Conservation (phyloP, 768 basidiomycete genomes). For the Coprinopsis strossmayeri region DNA sequence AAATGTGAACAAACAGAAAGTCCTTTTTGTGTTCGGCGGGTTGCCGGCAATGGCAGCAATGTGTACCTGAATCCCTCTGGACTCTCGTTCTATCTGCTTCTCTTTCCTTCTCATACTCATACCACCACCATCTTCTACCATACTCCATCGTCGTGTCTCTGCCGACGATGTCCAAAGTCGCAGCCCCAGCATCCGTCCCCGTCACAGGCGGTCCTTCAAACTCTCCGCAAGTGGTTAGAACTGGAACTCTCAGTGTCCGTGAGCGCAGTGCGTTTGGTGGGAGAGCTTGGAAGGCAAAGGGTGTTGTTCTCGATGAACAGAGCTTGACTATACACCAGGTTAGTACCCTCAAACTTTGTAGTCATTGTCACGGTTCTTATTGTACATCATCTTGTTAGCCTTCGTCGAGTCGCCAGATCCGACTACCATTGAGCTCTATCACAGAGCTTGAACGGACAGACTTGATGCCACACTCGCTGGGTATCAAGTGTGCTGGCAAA, state of each 20-base stretch:
- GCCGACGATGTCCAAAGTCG: too few relatives aligned
- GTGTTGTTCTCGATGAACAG: constrained; percentile 6
- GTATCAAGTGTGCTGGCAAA: constrained; percentile 25
- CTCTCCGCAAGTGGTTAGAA: constrained; percentile 6
- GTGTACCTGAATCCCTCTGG: too few relatives aligned
- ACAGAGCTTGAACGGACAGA: constrained; percentile 34
- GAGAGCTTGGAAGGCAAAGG: constrained; percentile 9
- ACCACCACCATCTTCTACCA: too few relatives aligned
- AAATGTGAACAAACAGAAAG: too few relatives aligned
- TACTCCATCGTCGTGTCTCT: too few relatives aligned
- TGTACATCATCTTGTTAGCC: background rate
- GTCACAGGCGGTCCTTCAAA: constrained; percentile 5
- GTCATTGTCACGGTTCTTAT: background rate
- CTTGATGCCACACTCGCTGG: constrained; percentile 28
- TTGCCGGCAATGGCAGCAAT: too few relatives aligned
- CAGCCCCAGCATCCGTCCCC: too few relatives aligned
- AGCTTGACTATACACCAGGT: constrained; percentile 8
- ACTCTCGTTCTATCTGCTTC: too few relatives aligned
- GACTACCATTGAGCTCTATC: constrained; percentile 18
- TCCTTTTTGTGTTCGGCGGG: too few relatives aligned
- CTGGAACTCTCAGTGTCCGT: constrained; percentile 7
- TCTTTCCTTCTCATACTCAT: too few relatives aligned
- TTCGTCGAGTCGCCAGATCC: constrained; percentile 3
- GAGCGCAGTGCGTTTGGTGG: constrained; percentile 10
- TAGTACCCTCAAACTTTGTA: background rate